Percentiles rank a stretch among this genome's conserved stretches.
phyloP scores from a whole-genome alignment of 2,329 filamentous ascomycete genomes.

The Passalora sequoiae region DNA sequence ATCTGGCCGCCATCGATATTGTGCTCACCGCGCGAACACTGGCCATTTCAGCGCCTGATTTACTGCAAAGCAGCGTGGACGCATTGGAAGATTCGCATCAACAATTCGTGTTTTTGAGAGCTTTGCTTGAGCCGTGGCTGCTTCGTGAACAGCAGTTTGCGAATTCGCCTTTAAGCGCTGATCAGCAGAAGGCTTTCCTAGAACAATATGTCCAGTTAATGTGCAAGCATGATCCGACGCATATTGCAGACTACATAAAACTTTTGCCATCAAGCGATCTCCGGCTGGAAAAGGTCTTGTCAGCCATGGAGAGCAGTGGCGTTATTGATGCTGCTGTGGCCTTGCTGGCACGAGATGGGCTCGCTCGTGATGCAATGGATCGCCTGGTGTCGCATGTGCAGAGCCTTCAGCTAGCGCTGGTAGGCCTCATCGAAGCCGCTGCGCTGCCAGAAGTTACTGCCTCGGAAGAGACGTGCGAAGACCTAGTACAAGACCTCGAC shows the following conservation, averaged over 20 bases:
- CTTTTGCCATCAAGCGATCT: slow-evolving; percentile 71
- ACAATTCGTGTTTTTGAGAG: slow-evolving; percentile 71
- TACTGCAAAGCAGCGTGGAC: slow-evolving; percentile 63
- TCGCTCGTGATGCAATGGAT: slow-evolving; percentile 75
- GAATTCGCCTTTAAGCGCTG: slow-evolving; percentile 32
- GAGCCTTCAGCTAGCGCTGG: slow-evolving; percentile 72
- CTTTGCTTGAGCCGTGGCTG: slow-evolving; percentile 62
- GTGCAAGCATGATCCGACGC: slow-evolving; percentile 75
- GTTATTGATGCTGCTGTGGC: slow-evolving; percentile 91
- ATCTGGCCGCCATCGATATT: slow-evolving; percentile 64
- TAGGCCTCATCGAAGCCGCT: slow-evolving; percentile 63
- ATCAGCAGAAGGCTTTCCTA: slow-evolving; percentile 53
- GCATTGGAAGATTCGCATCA: slow-evolving; percentile 57
- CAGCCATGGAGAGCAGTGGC: slow-evolving; percentile 81
- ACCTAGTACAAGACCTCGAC: slow-evolving; percentile 70
- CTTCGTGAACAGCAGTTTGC: slow-evolving; percentile 28
- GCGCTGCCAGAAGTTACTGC: slow-evolving; percentile 54
- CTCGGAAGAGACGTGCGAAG: slow-evolving; percentile 62
- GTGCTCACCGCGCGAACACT: slow-evolving; percentile 61
- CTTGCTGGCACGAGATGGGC: slow-evolving; percentile 81
- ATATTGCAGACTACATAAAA: slow-evolving; percentile 81
- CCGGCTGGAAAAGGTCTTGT: slow-evolving; percentile 71
- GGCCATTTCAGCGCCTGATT: slow-evolving; percentile 54
- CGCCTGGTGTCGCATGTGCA: slow-evolving; percentile 75
- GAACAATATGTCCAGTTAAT: slow-evolving; percentile 87